phyloP scores from a whole-genome alignment of 208 protist genomes.

The Acanthamoeba sp. region DNA sequence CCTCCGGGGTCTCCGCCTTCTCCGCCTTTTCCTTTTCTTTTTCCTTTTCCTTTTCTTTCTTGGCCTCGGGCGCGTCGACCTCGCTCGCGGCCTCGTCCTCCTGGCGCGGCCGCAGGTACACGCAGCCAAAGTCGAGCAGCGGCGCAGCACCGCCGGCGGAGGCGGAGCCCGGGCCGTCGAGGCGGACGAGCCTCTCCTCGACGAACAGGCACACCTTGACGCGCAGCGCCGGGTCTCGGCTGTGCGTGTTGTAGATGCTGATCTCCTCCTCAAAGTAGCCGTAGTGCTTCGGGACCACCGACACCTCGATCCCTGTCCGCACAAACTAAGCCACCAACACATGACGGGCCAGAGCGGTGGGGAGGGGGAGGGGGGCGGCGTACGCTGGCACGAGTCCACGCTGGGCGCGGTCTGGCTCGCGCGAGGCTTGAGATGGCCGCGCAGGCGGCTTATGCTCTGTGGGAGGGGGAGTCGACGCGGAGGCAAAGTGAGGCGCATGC shows the following conservation, averaged over 20 bases:
- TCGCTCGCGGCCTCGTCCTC: neutral
- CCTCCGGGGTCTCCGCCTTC: neutral
- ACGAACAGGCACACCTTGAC: constrained; percentile 53
- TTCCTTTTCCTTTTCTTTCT: neutral
- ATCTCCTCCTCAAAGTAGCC: constrained; percentile 81
- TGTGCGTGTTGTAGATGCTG: constrained; percentile 73
- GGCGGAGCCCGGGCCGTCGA: neutral
- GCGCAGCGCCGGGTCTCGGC: constrained; percentile 49
- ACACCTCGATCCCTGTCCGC: neutral
- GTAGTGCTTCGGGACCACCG: constrained; percentile 62
- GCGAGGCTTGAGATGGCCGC: constrained; percentile 44
- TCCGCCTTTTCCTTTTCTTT: neutral
- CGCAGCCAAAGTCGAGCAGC: constrained; percentile 13
- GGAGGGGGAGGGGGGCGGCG: no score
- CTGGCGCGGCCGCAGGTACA: neutral
- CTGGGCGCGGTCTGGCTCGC: neutral
- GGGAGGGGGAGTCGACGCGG: neutral
- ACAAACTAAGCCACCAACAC: neutral
- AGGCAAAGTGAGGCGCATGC: no score
- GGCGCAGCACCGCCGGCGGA: neutral
- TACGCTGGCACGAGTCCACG: constrained; percentile 27
- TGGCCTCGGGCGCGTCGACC: neutral
- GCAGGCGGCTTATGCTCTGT: constrained; percentile 8
- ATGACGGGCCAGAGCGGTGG: neutral
- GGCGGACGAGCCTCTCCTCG: neutral